These are phyloP conservation scores for Colletotrichum sp. DNA, from an alignment of 2,329 filamentous ascomycete species.

Conservation along the genomic window DNA sequence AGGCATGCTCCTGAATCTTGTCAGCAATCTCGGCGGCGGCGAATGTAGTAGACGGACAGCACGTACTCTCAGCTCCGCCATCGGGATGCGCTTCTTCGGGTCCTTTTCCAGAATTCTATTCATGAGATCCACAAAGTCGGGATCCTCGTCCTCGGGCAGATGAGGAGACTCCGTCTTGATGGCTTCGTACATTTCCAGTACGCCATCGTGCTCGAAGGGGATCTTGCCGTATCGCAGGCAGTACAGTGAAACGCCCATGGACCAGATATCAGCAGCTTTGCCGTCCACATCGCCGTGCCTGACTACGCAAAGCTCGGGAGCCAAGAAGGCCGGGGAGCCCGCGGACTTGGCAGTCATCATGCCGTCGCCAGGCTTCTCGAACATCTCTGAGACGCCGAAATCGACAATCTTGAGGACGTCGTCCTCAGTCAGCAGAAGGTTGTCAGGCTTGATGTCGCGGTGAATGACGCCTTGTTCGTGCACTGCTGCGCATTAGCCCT, in stretches of 20 bases:
- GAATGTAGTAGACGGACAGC: background rate
- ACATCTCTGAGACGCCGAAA: slow-evolving; percentile 99
- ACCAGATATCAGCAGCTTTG: slow-evolving; percentile 94
- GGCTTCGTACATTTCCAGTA: slow-evolving; percentile 88
- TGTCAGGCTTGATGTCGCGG: slow-evolving; percentile 97
- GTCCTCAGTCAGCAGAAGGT: slow-evolving; percentile 86
- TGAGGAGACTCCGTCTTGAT: slow-evolving; percentile 75
- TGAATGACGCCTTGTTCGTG: slow-evolving; percentile 95
- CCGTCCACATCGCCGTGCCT: slow-evolving; percentile 89
- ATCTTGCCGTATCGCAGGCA: slow-evolving; percentile 89
- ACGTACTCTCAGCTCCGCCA: slow-evolving; percentile 81
- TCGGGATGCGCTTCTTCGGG: slow-evolving; percentile 79
- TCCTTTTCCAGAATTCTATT: slow-evolving; percentile 80
- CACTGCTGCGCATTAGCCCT: slow-evolving; percentile 52
- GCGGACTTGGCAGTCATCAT: slow-evolving; percentile 95
- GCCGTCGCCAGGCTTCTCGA: slow-evolving; percentile 74
- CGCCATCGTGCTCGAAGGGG: slow-evolving; percentile 79
- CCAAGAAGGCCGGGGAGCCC: slow-evolving; percentile 92
- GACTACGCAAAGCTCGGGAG: slow-evolving; percentile 87
- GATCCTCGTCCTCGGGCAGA: slow-evolving; percentile 67
- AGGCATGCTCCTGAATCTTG: slow-evolving; percentile 76
- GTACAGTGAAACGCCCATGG: slow-evolving; percentile 95
- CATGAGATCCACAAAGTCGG: slow-evolving; percentile 78
- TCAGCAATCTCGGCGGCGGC: background rate
- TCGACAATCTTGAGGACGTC: slow-evolving; percentile 97